Evolutionary conservation across 257 asterid genomes (phyloP).

Genomic region (Jaltomata sinuosa): DNA sequence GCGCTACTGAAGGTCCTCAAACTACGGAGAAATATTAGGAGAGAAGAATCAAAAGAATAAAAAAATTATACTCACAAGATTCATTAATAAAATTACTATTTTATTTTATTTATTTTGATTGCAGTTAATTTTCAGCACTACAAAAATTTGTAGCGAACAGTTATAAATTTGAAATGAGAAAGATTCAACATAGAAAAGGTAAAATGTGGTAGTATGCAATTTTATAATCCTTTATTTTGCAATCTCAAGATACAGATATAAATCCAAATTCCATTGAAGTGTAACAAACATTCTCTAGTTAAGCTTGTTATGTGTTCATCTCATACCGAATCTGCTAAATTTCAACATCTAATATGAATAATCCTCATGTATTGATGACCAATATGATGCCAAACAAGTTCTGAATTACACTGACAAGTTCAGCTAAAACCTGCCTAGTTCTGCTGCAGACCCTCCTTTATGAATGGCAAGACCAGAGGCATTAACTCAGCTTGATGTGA

Average conservation of each 20-base stretch:
- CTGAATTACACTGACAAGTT: neutral
- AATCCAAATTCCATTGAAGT: neutral
- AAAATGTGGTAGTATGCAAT: neutral
- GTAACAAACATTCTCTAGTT: too few species aligned
- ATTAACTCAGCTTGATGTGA: constrained; percentile 46
- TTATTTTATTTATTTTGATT: too few species aligned
- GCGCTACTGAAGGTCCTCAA: too few species aligned
- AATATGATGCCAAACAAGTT: neutral
- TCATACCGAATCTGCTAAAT: neutral
- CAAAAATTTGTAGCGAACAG: too few species aligned
- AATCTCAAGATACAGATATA: neutral
- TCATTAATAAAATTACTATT: too few species aligned
- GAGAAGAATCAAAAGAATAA: too few species aligned
- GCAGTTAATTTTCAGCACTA: too few species aligned
- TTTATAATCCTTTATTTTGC: neutral
- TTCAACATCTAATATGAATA: neutral
- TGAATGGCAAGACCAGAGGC: constrained; percentile 31
- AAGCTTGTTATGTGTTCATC: too few species aligned
- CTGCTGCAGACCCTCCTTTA: constrained; percentile 37
- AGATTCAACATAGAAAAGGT: neutral
- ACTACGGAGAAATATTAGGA: too few species aligned
- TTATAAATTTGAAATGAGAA: neutral
- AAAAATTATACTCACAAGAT: too few species aligned
- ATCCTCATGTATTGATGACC: neutral
- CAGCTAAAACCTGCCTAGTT: neutral